These are phyloP conservation scores for Aspergillus vadensis DNA, from an alignment of 2,329 filamentous ascomycete species.

Conservation along the genomic window DNA sequence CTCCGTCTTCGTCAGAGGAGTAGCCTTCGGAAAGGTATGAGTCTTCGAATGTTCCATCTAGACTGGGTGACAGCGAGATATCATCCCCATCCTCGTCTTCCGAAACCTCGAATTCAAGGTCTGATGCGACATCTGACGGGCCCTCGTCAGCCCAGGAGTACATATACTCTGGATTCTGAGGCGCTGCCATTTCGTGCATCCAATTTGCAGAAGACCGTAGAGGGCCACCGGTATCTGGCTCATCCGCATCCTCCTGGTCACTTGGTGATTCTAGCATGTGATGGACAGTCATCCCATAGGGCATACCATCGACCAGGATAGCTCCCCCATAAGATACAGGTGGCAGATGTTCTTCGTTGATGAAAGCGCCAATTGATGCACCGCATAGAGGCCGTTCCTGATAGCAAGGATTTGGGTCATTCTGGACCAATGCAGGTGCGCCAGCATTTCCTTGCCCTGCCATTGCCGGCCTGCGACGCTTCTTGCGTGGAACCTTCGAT, in stretches of 20 bases:
- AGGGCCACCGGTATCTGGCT: slow-evolving; percentile 38
- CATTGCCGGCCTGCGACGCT: slow-evolving; percentile 41
- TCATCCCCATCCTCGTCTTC: slow-evolving; percentile 56
- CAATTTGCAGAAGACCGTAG: slow-evolving; percentile 51
- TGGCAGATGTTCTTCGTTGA: slow-evolving; percentile 79
- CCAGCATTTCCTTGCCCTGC: slow-evolving; percentile 30
- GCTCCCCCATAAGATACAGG: slow-evolving; percentile 90
- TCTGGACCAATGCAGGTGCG: slow-evolving; percentile 30
- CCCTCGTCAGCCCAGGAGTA: slow-evolving; percentile 44
- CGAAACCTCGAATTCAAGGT: slow-evolving; percentile 54
- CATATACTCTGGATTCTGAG: slow-evolving; percentile 35
- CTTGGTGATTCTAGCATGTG: slow-evolving; percentile 80
- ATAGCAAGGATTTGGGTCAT: slow-evolving; percentile 67
- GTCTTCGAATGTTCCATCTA: slow-evolving; percentile 44
- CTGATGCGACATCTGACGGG: slow-evolving; percentile 33
- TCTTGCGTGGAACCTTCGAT: slow-evolving; percentile 54
- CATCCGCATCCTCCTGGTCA: slow-evolving; percentile 53
- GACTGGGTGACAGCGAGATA: slow-evolving; percentile 38
- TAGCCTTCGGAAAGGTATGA: slow-evolving; percentile 50
- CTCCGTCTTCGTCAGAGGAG: slow-evolving; percentile 56
- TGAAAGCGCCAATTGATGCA: slow-evolving; percentile 90
- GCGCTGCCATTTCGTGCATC: slow-evolving; percentile 23
- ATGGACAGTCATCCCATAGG: slow-evolving; percentile 94
- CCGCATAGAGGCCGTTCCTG: slow-evolving; percentile 80
- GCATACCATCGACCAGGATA: slow-evolving; percentile 78